Evolutionary conservation across 352 stramenopile species (phyloP).

Genomic region (Globisporangium abappressorium): DNA sequence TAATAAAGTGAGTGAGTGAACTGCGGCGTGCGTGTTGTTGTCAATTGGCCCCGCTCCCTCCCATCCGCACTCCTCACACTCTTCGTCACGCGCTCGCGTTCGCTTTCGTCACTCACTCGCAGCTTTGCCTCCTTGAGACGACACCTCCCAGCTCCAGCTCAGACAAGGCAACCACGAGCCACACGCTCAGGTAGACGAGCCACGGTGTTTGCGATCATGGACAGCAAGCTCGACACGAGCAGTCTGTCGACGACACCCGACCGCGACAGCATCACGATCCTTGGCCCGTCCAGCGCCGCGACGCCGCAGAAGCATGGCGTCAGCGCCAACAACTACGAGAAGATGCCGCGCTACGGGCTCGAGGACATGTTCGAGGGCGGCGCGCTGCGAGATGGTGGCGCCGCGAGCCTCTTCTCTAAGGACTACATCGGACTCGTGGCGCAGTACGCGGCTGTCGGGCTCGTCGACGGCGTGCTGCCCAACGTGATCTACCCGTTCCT

Average conservation of each 20-base stretch:
- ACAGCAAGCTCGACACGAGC: slow-evolving; percentile 1
- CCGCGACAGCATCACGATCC: slow-evolving; percentile 20
- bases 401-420: slow-evolving; percentile 12
- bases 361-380: slow-evolving; percentile 29
- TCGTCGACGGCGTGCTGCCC: slow-evolving; percentile 23
- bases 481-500: slow-evolving; percentile 28
- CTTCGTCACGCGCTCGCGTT: background rate
- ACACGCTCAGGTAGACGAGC: background rate
- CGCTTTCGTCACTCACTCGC: background rate
- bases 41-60: background rate
- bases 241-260: slow-evolving; percentile 14
- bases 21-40: background rate
- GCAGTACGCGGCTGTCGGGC: slow-evolving; percentile 24
- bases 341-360: slow-evolving; percentile 11
- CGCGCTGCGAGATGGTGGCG: slow-evolving; percentile 19
- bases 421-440: slow-evolving; percentile 23
- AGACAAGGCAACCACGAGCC: background rate
- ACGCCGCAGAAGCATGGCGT: slow-evolving; percentile 9
- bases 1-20: background rate
- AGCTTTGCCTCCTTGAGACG: slow-evolving; percentile 6
- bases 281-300: background rate
- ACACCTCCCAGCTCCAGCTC: background rate
- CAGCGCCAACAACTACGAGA: background rate
- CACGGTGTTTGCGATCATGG: background rate
- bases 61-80: background rate